Evolutionary conservation across 2,329 filamentous ascomycete species (phyloP), one percentile per base, ranked within the genome.

Genomic region (Fusarium sp.): DNA sequence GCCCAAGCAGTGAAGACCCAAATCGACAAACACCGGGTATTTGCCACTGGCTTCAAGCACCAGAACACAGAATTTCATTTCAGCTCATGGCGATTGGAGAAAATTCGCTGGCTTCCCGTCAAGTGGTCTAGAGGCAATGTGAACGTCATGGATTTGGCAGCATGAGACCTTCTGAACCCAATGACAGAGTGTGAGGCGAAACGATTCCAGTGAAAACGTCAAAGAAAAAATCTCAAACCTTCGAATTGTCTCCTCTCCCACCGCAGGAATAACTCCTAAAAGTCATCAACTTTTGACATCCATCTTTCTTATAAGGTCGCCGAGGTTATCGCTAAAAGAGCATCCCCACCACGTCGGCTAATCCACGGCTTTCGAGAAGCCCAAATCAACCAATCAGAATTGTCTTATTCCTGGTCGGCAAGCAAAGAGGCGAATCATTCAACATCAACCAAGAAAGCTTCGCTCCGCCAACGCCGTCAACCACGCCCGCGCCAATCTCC

Each of bases 381-480:
- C 10, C 4, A 15, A 11, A 9, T 25, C 64, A 65, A 49, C 79
- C 79, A 81, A 81, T 80, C 78, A 80, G 49, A 49, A 53, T n/a
- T 49, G 61, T 56, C 68, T 72, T 71, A 80, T 80, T 80, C 77
- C 66, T 59, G 62, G 67, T 62, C 70, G 47, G 49, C 65, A 73
- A 72, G 65, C 71, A 65, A 63, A 73, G 75, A 78, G 77, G 78
- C 78, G 76, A 79, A 80, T 74, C 54, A 70, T 70, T 70, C 67
- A 71, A 75, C 76, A 72, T 77, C 76, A 77, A 77, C 72, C 75
- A 78, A 72, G 68, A 66, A 73, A 67, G 62, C 66, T 62, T 62
- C 65, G 56, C 62, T 68, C 62, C 53, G 66, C 64, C 68, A 62
- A 61, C 65, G 55, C 64, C 65, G 27, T 55, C 35, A 47, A 62